A percentile compares a stretch with the other conserved stretches of the same genome.
These are phyloP conservation scores for Skeletonema menzelii DNA, from an alignment of 108 stramenopile genomes.

Conservation along the genomic window DNA sequence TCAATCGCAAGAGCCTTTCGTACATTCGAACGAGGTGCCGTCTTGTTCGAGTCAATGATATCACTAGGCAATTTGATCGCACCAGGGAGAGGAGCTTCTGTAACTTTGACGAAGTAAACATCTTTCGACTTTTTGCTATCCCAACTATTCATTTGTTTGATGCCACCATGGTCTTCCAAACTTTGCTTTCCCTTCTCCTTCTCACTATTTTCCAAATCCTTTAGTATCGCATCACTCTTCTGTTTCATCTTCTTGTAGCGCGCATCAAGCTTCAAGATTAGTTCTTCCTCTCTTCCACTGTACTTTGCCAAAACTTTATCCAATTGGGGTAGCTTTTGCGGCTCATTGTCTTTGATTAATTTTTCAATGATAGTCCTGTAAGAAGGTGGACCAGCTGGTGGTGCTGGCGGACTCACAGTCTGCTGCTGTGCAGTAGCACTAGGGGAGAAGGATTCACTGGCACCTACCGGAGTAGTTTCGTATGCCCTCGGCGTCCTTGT, in stretches of 20 bases:
- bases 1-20: background rate
- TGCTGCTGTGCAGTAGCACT: background rate
- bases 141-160: conserved; percentile 25
- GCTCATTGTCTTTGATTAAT: conserved; percentile 39
- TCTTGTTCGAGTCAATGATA: conserved; percentile 12
- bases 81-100: background rate
- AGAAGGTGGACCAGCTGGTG: conserved; percentile 31
- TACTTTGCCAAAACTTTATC: conserved; percentile 50
- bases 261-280: conserved; percentile 43
- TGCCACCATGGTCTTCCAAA: background rate
- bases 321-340: conserved; percentile 39
- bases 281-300: conserved; percentile 46
- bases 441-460: too few species aligned
- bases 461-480: background rate
- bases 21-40: conserved; percentile 3
- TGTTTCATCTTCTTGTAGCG: conserved; percentile 36
- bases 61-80: background rate
- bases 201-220: background rate
- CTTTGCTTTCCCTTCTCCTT: conserved; percentile 1
- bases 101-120: background rate
- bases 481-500: background rate
- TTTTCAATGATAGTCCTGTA: conserved; percentile 22
- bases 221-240: background rate
- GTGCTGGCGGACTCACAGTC: conserved; percentile 15
- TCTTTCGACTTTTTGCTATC: conserved; percentile 15